Base-by-base conservation (phyloP, 805 yeast genomes). In the Saccharomycodes ludwigii region DNA sequence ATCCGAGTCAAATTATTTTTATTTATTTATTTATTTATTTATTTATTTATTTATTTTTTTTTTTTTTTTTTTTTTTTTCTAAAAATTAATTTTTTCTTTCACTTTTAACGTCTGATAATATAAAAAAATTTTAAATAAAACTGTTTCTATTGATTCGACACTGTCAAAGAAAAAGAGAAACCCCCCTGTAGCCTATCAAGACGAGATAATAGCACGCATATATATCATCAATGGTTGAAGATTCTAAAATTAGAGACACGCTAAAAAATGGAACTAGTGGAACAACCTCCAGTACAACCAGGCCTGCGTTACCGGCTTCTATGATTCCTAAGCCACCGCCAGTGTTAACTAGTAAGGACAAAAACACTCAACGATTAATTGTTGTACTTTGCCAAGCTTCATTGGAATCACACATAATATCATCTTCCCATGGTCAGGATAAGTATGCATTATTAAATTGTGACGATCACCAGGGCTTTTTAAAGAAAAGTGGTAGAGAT, bases 371-470 rank as follows among this genome's bases (percentile, higher is more conserved):
- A 56, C 69, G 98, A 49, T 65, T 91, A 46, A 74, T 91, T 36
- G 98, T 91, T 14, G 98, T 91, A n/a, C 67, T 91, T 27, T 75
- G 95, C 11, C 94, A 85, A 50, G 98, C 98, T 11, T 86, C 96
- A 46, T 64, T 91, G 36, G 98, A 91, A 50, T 86, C 97, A 5
- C 93, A 86, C 56, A 86, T 83, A 56, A 75, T 88, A 54, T 76
- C 83, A 29, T 68, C 83, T 2, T 73, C 76, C 14, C 82, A 84
- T 11, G 74, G 78, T 31, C 93, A 88, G 31, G 97, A 91, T 52
- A 84, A 91, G 56, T 91, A 78, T 51, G 96, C 94, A 0, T 61
- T 91, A 38, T 66, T 91, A 49, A 91, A 91, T 63, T 91, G 98
- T 65, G 98, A 91, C 56, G 98, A 91, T 54, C 98, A 91, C 56